A percentile compares a stretch with the other conserved stretches of the same genome.
Evolutionary conservation across 2,329 filamentous ascomycete species (phyloP).

Genomic region (Colletotrichum sp.): DNA sequence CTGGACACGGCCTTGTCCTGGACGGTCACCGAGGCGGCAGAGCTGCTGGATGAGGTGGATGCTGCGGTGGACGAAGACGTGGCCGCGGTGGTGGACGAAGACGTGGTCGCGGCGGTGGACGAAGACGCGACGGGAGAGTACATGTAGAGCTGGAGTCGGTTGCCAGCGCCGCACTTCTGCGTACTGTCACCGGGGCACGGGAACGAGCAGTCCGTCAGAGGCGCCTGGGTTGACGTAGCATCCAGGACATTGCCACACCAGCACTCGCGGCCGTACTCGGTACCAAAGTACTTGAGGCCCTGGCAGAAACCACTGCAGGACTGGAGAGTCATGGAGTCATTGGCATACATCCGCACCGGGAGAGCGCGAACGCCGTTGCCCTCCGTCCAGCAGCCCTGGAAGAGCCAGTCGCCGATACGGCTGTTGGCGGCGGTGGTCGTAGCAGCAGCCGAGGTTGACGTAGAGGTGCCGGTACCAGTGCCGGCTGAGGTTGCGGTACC

Average conservation of each 20-base stretch:
- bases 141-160: constrained; percentile 37
- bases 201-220: constrained; percentile 36
- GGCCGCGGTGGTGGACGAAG: not conserved
- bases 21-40: not conserved
- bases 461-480: not conserved
- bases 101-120: not conserved
- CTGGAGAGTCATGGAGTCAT: constrained; percentile 40
- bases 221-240: constrained; percentile 28
- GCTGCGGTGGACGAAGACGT: not conserved
- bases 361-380: constrained; percentile 34
- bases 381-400: constrained; percentile 43
- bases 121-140: not conserved
- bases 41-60: not conserved
- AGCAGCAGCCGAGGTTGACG: not conserved
- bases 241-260: constrained; percentile 40
- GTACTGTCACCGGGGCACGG: constrained; percentile 33
- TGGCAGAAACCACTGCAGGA: constrained; percentile 34
- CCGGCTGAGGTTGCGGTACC: not conserved
- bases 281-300: constrained; percentile 34
- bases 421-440: constrained; percentile 16
- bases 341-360: constrained; percentile 28
- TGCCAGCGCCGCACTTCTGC: constrained; percentile 39
- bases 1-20: not conserved
- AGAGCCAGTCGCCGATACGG: constrained; percentile 31
- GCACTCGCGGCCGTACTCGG: constrained; percentile 41